Percentiles rank a stretch among this genome's conserved stretches.
Conservation (phyloP, 805 yeast species). For the Candida michaelii region DNA sequence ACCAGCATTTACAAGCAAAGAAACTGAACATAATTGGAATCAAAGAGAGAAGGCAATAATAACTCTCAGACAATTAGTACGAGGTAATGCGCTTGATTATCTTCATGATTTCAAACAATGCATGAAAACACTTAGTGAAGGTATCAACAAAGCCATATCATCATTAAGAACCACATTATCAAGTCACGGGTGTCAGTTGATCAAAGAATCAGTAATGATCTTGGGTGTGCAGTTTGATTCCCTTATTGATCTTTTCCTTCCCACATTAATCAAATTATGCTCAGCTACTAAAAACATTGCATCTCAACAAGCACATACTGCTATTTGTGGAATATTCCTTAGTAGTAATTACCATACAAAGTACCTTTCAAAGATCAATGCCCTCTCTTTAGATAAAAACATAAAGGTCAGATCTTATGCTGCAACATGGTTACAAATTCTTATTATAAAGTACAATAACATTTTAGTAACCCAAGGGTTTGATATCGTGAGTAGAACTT, state of each 20-base stretch:
- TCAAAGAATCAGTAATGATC: conserved; percentile 61
- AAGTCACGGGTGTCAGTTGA: conserved; percentile 68
- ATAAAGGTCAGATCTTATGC: conserved; percentile 68
- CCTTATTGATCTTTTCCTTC: conserved; percentile 49
- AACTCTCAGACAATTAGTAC: conserved; percentile 55
- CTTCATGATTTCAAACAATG: conserved; percentile 37
- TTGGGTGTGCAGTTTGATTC: conserved; percentile 44
- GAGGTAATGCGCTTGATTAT: conserved; percentile 51
- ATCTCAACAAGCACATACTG: conserved; percentile 55
- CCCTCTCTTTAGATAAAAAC: conserved; percentile 66
- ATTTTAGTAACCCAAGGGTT: conserved; percentile 18
- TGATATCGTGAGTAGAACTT: conserved; percentile 49
- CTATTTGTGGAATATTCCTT: conserved; percentile 54
- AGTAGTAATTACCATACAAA: conserved; percentile 55
- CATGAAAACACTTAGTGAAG: conserved; percentile 41
- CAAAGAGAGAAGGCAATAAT: conserved; percentile 62
- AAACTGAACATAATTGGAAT: conserved; percentile 88
- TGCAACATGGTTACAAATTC: conserved; percentile 67
- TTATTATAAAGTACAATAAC: conserved; percentile 52
- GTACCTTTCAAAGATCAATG: conserved; percentile 47
- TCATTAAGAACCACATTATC: conserved; percentile 87
- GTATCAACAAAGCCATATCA: conserved; percentile 60
- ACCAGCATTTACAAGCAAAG: conserved; percentile 61
- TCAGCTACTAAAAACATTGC: conserved; percentile 65
- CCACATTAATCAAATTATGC: conserved; percentile 51